phyloP scores from a whole-genome alignment of 2,329 filamentous ascomycete species.

The Aspergillus sp. region DNA sequence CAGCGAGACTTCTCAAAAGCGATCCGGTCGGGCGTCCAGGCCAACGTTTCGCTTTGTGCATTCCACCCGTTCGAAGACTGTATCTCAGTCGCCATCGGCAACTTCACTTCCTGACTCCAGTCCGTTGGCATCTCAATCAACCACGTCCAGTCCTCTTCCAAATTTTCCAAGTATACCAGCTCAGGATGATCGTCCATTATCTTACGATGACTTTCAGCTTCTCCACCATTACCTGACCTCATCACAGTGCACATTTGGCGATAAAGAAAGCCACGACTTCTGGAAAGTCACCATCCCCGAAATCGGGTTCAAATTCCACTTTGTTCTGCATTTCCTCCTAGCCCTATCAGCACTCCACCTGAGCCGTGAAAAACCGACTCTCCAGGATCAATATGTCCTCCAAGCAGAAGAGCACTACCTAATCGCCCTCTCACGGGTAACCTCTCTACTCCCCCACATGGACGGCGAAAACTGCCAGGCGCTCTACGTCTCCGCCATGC shows the following conservation, averaged over 20 bases:
- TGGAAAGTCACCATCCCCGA: slow-evolving; percentile 25
- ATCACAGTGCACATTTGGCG: slow-evolving; percentile 20
- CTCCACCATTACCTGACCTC: slow-evolving; percentile 27
- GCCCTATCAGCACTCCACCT: slow-evolving; percentile 26
- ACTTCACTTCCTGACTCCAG: no score
- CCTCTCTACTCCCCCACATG: slow-evolving; percentile 19
- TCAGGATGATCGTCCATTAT: slow-evolving; percentile 17
- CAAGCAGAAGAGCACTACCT: slow-evolving; percentile 31
- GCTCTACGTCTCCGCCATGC: slow-evolving; percentile 25
- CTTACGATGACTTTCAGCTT: slow-evolving; percentile 19
- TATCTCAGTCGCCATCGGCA: not conserved
- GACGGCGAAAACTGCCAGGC: slow-evolving; percentile 24
- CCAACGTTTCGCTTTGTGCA: slow-evolving; percentile 12
- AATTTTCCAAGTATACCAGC: slow-evolving; percentile 1
- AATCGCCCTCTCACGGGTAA: slow-evolving; percentile 29
- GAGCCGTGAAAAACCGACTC: slow-evolving; percentile 13
- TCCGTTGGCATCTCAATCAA: no score
- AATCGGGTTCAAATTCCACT: slow-evolving; percentile 26
- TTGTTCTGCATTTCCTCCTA: slow-evolving; percentile 28
- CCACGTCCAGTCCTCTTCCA: slow-evolving; percentile 1
- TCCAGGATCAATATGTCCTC: slow-evolving; percentile 14
- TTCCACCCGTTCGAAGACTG: not conserved
- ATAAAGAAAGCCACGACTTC: slow-evolving; percentile 18
- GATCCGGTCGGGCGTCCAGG: slow-evolving; percentile 5
- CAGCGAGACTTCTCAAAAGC: not conserved